Evolutionary conservation across 163 green algal genomes (phyloP).

Genomic region (Volvox carteri): DNA sequence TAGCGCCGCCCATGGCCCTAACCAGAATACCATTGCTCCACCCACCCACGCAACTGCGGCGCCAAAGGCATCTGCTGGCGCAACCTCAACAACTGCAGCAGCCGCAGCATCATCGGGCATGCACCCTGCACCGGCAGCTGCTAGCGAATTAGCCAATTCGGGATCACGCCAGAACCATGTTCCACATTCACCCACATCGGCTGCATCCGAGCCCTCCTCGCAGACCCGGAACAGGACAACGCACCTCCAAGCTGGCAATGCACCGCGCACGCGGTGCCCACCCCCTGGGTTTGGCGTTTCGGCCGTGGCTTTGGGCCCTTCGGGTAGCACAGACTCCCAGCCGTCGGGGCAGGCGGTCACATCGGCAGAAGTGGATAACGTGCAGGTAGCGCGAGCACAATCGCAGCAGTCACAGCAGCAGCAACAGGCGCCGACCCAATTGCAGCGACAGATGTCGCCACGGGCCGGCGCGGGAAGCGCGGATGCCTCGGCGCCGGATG

Average conservation of each 20-base stretch:
- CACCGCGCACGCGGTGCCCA: neutral
- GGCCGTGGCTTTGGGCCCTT: neutral
- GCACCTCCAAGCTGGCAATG: neutral
- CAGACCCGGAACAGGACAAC: neutral
- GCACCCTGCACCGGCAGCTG: neutral
- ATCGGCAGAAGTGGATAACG: neutral
- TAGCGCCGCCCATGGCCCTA: neutral
- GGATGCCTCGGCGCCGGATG: neutral
- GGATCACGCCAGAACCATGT: neutral
- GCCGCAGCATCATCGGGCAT: neutral
- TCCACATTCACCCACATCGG: neutral
- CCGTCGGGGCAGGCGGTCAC: neutral
- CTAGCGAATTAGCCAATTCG: neutral
- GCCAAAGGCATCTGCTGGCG: neutral
- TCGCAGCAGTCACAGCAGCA: neutral
- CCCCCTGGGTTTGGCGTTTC: conserved; percentile 7
- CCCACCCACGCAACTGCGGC: neutral
- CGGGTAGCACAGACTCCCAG: neutral
- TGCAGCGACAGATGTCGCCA: neutral
- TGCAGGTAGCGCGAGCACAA: no score
- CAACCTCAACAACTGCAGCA: neutral
- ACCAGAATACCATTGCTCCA: neutral
- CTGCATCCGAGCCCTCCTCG: neutral
- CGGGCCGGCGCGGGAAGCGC: neutral
- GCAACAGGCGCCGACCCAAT: neutral